Evolutionary conservation across 1,284 basidiomycete genomes (phyloP).

Genomic region (Pholiota adiposa): DNA sequence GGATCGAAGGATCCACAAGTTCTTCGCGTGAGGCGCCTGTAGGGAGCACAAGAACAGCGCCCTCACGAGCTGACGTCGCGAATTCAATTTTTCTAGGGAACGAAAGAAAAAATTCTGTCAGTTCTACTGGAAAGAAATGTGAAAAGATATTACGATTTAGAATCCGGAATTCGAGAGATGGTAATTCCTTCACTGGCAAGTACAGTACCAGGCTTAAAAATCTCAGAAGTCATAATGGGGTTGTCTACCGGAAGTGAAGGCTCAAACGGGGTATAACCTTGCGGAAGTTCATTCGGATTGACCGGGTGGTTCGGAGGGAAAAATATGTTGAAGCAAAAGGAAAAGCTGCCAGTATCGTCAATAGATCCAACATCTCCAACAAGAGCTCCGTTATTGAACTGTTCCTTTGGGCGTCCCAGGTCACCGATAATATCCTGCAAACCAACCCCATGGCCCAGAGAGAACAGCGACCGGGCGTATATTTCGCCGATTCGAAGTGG

Average conservation of each 20-base stretch:
- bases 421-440: not conserved
- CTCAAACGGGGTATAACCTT: constrained; percentile 8
- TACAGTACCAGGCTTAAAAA: constrained; percentile 10
- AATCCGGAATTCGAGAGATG: not conserved
- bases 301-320: constrained; percentile 11
- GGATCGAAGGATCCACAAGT: not conserved
- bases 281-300: constrained; percentile 1
- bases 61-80: not conserved
- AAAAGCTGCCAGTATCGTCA: constrained; percentile 3
- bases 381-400: constrained; percentile 4
- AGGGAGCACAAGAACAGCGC: constrained; percentile 1
- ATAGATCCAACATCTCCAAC: constrained; percentile 21
- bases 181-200: constrained; percentile 7
- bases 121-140: too few relatives aligned
- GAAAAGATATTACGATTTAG: not conserved
- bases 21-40: not conserved
- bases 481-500: not conserved
- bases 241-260: not conserved
- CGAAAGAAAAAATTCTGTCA: too few relatives aligned
- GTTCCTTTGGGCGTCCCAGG: not conserved
- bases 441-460: not conserved
- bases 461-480: not conserved
- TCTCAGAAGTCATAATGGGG: not conserved
- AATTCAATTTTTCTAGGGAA: too few relatives aligned
- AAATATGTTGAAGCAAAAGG: constrained; percentile 18